Base-by-base conservation (phyloP, 768 basidiomycete species). In the Russula sp. region DNA sequence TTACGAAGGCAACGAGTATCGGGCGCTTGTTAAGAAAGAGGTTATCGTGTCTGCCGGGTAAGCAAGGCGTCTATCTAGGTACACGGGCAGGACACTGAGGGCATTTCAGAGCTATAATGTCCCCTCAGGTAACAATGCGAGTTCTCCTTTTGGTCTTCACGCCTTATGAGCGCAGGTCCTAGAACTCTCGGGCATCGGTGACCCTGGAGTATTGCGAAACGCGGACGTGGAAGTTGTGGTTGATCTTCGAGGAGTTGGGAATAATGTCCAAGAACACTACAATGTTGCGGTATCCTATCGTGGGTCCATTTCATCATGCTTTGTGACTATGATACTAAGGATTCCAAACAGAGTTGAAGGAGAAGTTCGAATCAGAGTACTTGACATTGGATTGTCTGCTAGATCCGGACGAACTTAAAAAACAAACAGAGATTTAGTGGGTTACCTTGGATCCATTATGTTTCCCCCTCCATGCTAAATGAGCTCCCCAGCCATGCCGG, bases 101-200 rank as follows among this genome's bases (percentile, higher is more conserved):
- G 13, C 28, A 32, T 10, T 26, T 54, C 28, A 68, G 61, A 32
- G 22, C 61, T 22, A 50, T 66, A 38, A 53, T 52, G 51, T 66
- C 67, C 10, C 67, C 67, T 1, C 65, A 66, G 62, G 65, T 66
- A 34, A 9, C 4, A 5, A 18, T 46, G 7, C 30, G 7, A 28
- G 7, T 5, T 34, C 9, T 36, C 24, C 24, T 28, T 16, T 36
- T 6, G 24, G 13, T 8, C 32, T 28, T 46, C 24, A 11, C 26
- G 18, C 57, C 57, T 52, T 44, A 26, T 48, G 13, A 14, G 18
- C 13, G 2, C 22, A 67, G 65, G 42, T 69, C 22, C 55, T 69
- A n/a, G 67, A 69, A 40, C 66, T 69, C 18, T 69, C 67, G 16
- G 67, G 67, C 3, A 69, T 69, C 13, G 67, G 67, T 14, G 34